Percentiles rank a stretch among this genome's conserved stretches.
phyloP scores from a whole-genome alignment of 371 early-diverging fungal genomes.

The Capniomyces stellatus region DNA sequence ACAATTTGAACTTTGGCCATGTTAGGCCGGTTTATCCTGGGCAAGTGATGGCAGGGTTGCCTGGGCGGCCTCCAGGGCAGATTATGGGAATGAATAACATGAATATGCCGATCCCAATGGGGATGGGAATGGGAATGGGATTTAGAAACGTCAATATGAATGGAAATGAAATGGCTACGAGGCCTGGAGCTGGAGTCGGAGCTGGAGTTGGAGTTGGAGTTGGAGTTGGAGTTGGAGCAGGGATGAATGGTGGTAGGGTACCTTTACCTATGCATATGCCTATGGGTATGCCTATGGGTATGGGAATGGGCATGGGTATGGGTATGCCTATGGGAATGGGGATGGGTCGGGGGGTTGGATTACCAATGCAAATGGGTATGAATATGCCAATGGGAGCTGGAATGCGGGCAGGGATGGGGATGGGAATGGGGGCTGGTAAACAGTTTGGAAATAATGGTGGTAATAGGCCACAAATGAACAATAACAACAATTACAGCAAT shows the following conservation, averaged over 20 bases:
- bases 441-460: not conserved
- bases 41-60: no score
- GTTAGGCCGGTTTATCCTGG: no score
- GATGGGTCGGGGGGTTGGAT: not conserved
- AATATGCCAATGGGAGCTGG: not conserved
- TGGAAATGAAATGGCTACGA: no score
- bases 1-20: no score
- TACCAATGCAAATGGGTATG: not conserved
- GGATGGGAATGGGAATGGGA: not conserved
- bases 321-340: not conserved
- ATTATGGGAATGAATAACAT: not conserved
- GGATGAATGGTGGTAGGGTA: not conserved
- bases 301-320: conserved; percentile 1
- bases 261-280: not conserved
- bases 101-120: not conserved
- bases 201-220: no score
- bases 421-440: not conserved
- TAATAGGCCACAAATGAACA: not conserved
- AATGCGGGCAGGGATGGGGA: not conserved
- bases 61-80: no score
- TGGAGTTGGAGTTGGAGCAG: no score
- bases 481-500: not conserved
- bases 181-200: no score
- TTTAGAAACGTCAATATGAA: not conserved
- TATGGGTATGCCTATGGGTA: not conserved